Base-by-base conservation (phyloP, 1,284 basidiomycete genomes). In the Singerocomus inundabilis region DNA sequence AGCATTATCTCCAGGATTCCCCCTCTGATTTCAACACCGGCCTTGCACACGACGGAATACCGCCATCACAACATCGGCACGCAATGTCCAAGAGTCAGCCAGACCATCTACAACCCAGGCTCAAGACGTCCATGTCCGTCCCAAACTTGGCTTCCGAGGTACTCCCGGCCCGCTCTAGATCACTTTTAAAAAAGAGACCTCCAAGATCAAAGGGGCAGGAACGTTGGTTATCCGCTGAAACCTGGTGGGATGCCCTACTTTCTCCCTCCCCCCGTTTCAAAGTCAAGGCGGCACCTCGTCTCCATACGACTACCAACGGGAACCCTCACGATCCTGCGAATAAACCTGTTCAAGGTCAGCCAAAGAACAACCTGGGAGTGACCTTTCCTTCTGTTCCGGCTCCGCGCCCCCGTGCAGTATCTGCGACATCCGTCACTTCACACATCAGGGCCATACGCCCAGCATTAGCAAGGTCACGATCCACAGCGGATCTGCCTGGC, bases 201-300 rank as follows among this genome's bases (percentile, higher is more conserved):
- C 18, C 54, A 5, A 42, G 54, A 30, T 48, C 63, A 21, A 78
- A 71, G 62, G 69, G 71, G 18, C 79, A 73, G 54, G 82, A 86
- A 33, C 72, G 81, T 7, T 88, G 84, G 84, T 59, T 88, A 2
- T 79, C 81, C 2, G 79, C 85, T 0, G 85, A 89, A 67, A 82
- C 84, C 10, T 88, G 87, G 85, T 90, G 88, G 66, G 85, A 88
- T 57, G 87, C 86, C 2, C 57, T 90, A 4, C 66, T 90, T 35
- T 82, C 89, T 49, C 88, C 87, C 4, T 77, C 85, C 0, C 88
- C 87, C 6, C 75, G 85, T 42, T 78, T 90, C 57, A 80, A 77
- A 58, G 54, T 82, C 48, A 60, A 53, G 51, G 65, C 66, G 24
- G 40, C 40, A 2, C 48, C 50, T 13, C 52, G 45, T 40, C 29